phyloP scores from a whole-genome alignment of 208 protist genomes.

The Leishmania guyanensis region DNA sequence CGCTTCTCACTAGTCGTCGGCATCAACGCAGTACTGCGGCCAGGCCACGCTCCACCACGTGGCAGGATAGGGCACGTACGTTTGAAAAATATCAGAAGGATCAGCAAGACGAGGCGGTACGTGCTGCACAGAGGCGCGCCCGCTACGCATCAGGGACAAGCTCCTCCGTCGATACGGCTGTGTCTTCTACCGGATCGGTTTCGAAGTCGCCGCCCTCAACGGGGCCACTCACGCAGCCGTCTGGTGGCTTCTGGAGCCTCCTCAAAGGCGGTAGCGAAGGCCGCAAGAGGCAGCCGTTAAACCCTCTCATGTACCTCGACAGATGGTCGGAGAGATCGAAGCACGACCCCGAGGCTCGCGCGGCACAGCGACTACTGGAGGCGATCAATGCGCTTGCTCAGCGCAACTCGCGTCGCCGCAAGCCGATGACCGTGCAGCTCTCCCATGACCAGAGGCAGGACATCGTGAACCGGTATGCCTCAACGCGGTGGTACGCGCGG shows the following conservation, averaged over 20 bases:
- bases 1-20: constrained; percentile 18
- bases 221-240: neutral
- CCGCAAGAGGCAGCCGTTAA: constrained; percentile 14
- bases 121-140: constrained; percentile 23
- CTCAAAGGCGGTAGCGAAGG: constrained; percentile 21
- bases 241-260: constrained; percentile 13
- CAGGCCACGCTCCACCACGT: constrained; percentile 25
- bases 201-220: neutral
- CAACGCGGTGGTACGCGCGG: constrained; percentile 54
- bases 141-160: neutral
- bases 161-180: neutral
- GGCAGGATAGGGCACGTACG: constrained; percentile 31
- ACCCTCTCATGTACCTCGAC: constrained; percentile 20
- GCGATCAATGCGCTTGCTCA: constrained; percentile 38
- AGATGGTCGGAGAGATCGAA: neutral
- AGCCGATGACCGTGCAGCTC: constrained; percentile 42
- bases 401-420: constrained; percentile 22
- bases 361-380: constrained; percentile 38
- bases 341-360: constrained; percentile 38
- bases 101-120: constrained; percentile 27
- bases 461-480: constrained; percentile 56
- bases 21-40: constrained; percentile 33
- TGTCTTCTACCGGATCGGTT: neutral
- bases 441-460: constrained; percentile 61
- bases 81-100: constrained; percentile 26